Conservation (phyloP, 768 basidiomycete species). For the Rossbeevera mucosa region DNA sequence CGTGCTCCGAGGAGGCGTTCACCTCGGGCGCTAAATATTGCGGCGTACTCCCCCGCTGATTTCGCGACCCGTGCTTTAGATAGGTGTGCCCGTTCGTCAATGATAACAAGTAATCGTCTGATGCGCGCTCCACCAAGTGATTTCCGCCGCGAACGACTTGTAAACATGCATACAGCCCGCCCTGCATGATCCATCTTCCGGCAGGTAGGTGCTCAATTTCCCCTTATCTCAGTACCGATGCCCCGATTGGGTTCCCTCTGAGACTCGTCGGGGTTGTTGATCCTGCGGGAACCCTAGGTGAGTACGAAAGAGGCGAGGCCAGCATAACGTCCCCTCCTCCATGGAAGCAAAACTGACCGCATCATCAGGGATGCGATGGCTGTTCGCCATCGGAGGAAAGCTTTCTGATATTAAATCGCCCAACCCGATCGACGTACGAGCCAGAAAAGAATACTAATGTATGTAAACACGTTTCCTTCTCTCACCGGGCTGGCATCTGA, state of each 20-base stretch:
- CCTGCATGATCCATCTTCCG: slow-evolving; percentile 13
- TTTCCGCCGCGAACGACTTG: slow-evolving; percentile 5
- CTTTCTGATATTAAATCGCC: slow-evolving; percentile 21
- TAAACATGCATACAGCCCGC: background rate
- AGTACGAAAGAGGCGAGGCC: slow-evolving; percentile 8
- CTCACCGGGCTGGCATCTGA: slow-evolving; percentile 18
- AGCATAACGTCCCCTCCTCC: background rate
- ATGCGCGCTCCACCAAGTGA: slow-evolving; percentile 2
- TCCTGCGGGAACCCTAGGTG: slow-evolving; percentile 4
- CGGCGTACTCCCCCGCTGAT: background rate
- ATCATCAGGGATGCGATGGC: slow-evolving; percentile 5
- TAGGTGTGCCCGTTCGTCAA: slow-evolving; percentile 10
- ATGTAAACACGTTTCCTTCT: slow-evolving; percentile 10
- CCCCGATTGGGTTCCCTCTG: background rate
- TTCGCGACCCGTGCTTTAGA: background rate
- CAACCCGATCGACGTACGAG: slow-evolving; percentile 24
- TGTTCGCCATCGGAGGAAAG: slow-evolving; percentile 8
- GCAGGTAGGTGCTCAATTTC: background rate
- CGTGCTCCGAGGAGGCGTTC: background rate
- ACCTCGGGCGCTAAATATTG: background rate
- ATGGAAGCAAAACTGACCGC: slow-evolving; percentile 5
- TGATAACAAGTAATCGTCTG: slow-evolving; percentile 7
- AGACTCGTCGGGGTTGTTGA: background rate
- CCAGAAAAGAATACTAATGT: slow-evolving; percentile 1
- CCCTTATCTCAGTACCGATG: slow-evolving; percentile 1